Evolutionary conservation across 1,284 basidiomycete genomes (phyloP), one percentile per base, ranked within the genome.

Genomic region (Leccinum fallax): DNA sequence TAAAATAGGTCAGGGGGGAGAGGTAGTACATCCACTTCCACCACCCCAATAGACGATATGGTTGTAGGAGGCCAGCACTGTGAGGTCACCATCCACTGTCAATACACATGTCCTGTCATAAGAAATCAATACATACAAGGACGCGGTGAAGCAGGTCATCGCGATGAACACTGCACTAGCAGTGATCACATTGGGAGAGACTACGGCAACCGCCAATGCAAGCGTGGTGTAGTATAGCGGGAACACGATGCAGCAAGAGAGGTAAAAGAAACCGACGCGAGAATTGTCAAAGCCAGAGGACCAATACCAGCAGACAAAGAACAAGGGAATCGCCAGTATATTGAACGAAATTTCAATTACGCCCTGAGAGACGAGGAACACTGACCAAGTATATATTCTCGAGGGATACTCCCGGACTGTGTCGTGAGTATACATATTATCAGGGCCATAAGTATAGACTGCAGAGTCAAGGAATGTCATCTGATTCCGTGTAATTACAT

Each of bases 341-440:
- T 89, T 88, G 82, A 86, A 87, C 1, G 87, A 88, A 5, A 89
- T 59, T 66, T 88, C 87, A 30, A 83, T 81, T 5, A 86, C 66
- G 58, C 89, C 79, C 65, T 89, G 87, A 0, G 86, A 78, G 1
- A 85, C 79, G 40, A 87, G 71, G 55, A 94, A 83, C 1, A 89
- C 85, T 9, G 86, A 81, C 93, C 93, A 95, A 61, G 84, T 84
- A 78, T 93, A 95, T 74, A 92, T 92, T 70, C 88, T 85, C 64
- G 88, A 89, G 1, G 88, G 84, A 2, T 85, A 81, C 73, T 93
- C 91, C 36, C 89, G 83, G 19, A 85, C 84, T 24, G 24, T 24
- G 24, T 24, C 24, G 67, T 59, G 3, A 66, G 59, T 0, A 68
- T 36, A 26, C 63, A 49, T 1, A 32, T 36, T 7, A 7, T 36